A percentile compares a stretch with the other conserved stretches of the same genome.
Conservation (phyloP, 164 flowering plant species). For the Platanus orientalis region DNA sequence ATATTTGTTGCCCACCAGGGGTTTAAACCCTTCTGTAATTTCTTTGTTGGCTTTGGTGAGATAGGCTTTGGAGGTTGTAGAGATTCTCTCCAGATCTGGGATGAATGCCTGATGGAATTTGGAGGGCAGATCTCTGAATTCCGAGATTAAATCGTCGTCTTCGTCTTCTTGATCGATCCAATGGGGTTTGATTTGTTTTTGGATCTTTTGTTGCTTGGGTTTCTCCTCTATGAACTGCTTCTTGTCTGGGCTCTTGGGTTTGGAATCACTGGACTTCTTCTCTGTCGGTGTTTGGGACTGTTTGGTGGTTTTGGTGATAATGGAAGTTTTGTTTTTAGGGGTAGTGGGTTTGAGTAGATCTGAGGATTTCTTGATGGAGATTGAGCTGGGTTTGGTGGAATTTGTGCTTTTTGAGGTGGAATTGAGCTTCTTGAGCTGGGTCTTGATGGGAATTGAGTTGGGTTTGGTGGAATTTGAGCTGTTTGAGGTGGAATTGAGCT, state of each 20-base stretch:
- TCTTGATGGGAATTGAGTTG: constrained; percentile 13
- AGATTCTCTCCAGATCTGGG: constrained; percentile 74
- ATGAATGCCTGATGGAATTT: constrained; percentile 60
- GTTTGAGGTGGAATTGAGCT: constrained; percentile 49
- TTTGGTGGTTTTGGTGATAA: constrained; percentile 27
- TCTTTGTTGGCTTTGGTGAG: constrained; percentile 58
- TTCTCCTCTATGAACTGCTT: not conserved
- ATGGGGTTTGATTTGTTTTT: not conserved
- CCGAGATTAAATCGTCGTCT: constrained; percentile 55
- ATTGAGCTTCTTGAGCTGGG: constrained; percentile 51
- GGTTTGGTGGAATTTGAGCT: constrained; percentile 18
- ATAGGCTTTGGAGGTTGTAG: constrained; percentile 65
- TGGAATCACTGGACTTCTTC: constrained; percentile 10
- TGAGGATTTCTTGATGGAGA: constrained; percentile 36
- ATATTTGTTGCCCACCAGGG: constrained; percentile 69
- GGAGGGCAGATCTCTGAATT: constrained; percentile 63
- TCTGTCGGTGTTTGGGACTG: constrained; percentile 9
- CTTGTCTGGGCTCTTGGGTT: not conserved
- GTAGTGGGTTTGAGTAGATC: constrained; percentile 42
- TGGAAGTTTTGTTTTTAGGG: constrained; percentile 48
- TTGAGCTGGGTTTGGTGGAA: constrained; percentile 16
- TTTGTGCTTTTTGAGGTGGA: constrained; percentile 30
- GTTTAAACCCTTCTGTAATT: constrained; percentile 67
- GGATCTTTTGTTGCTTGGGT: constrained; percentile 8
- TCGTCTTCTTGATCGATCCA: constrained; percentile 29